These are phyloP conservation scores for Lagerstroemia speciosa DNA, from an alignment of 345 rosid genomes.

Conservation along the genomic window DNA sequence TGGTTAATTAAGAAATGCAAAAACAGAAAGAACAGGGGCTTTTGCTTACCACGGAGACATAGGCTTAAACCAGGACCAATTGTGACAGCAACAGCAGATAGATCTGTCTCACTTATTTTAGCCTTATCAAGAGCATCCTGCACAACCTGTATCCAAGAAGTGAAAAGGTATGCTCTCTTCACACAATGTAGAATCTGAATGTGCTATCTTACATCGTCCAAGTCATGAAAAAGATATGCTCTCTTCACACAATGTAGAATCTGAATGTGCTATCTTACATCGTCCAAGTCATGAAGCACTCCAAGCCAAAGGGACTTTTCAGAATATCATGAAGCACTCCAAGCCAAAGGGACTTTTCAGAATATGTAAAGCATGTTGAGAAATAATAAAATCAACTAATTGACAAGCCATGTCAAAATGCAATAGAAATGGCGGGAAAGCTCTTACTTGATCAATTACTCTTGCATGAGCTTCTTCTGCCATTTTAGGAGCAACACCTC, in stretches of 20 bases:
- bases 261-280: neutral
- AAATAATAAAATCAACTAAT: neutral
- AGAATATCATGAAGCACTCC: neutral
- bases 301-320: neutral
- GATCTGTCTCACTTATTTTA: constrained; percentile 47
- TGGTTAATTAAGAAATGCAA: neutral
- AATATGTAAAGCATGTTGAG: neutral
- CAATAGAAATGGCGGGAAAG: neutral
- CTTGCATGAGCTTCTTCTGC: constrained; percentile 86
- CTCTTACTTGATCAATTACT: constrained; percentile 66
- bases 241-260: neutral
- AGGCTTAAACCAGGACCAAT: constrained; percentile 97
- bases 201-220: neutral
- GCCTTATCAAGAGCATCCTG: constrained; percentile 73
- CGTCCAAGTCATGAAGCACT: neutral
- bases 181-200: neutral
- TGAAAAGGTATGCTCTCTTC: neutral
- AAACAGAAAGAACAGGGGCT: neutral
- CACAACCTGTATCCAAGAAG: constrained; percentile 52
- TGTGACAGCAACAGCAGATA: constrained; percentile 96
- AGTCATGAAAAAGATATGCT: neutral
- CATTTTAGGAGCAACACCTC: constrained; percentile 93
- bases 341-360: neutral
- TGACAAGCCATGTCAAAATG: neutral
- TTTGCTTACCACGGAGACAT: constrained; percentile 75